Evolutionary conservation across 1,284 basidiomycete species (phyloP).

Genomic region (Sutorius eximius): DNA sequence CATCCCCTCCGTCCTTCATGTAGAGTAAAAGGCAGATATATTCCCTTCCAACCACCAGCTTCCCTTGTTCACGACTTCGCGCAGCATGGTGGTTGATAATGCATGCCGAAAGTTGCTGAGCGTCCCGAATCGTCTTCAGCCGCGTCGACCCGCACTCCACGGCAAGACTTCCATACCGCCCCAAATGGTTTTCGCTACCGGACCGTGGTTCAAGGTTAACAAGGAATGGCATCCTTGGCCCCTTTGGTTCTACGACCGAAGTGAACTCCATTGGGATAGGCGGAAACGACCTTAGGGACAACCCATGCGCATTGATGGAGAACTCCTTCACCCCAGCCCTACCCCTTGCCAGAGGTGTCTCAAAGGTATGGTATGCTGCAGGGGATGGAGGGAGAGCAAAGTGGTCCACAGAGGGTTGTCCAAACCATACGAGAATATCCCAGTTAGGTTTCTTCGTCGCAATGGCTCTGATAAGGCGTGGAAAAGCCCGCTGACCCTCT

Average conservation of each 20-base stretch:
- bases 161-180: not conserved
- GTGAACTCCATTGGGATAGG: slow-evolving; percentile 1
- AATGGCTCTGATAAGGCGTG: slow-evolving; percentile 10
- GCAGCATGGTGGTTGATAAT: slow-evolving; percentile 5
- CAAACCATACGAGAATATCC: slow-evolving; percentile 18
- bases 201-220: not conserved
- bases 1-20: not conserved
- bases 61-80: not conserved
- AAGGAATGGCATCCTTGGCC: not conserved
- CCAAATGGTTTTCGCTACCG: not conserved
- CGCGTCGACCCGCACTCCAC: slow-evolving; percentile 1
- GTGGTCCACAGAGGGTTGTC: slow-evolving; percentile 15
- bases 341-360: not conserved
- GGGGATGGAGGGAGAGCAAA: slow-evolving; percentile 13
- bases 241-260: not conserved
- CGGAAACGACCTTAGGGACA: slow-evolving; percentile 4
- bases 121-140: not conserved
- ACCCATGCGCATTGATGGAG: not conserved
- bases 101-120: slow-evolving; percentile 2
- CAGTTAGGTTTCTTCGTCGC: slow-evolving; percentile 3
- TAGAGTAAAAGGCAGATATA: slow-evolving; percentile 11
- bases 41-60: not conserved
- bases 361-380: slow-evolving; percentile 8
- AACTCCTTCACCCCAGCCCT: slow-evolving; percentile 6
- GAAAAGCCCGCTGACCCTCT: slow-evolving; percentile 15